Base-by-base conservation (phyloP, 75 land plant genomes). In the Pinus tabuliformis region DNA sequence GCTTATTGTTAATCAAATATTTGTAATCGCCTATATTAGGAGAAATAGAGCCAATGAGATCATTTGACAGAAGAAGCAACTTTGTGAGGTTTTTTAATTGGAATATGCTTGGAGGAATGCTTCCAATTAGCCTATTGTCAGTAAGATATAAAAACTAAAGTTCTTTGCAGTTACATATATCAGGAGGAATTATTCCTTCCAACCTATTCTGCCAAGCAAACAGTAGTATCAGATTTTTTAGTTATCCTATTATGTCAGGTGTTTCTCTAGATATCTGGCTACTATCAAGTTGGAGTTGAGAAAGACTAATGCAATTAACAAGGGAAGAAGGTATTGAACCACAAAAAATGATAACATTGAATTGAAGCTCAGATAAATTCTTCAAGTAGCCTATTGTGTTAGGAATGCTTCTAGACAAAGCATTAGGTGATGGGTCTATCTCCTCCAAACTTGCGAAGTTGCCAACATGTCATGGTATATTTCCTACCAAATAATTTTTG, bases 381-480 rank as follows among this genome's bases (percentile, higher is more conserved):
- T 24, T 18, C 70, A 94, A 75, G 5, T 63, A 70, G 1, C 92
- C 94, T 16, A 94, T 28, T 28, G 85, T 84, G 5, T 75, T 5
- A 3, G 98, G 98, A 17, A 95, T 92, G 12, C 62, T 37, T 0
- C 98, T 93, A 5, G 84, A 75, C 77, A 95, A 72, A 68, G 89
- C 76, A 68, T 95, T 95, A 79, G 88, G 85, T 76, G 88, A 90
- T 22, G 93, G 86, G 79, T 93, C 92, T 42, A 93, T 76, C 6
- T 84, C 82, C 36, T 85, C 82, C 4, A 95, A 76, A 33, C 63
- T 58, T 56, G 20, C 26, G 73, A 91, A 90, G 57, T 80, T 82
- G 6, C 84, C 86, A 3, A 93, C 57, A 65, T 81, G 72, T 11
- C 75, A 3, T 1, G 98, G 96, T 20, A 94, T 83, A 52, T 61